phyloP scores from a whole-genome alignment of 306 rosid genomes.

The Cucumis melo region DNA sequence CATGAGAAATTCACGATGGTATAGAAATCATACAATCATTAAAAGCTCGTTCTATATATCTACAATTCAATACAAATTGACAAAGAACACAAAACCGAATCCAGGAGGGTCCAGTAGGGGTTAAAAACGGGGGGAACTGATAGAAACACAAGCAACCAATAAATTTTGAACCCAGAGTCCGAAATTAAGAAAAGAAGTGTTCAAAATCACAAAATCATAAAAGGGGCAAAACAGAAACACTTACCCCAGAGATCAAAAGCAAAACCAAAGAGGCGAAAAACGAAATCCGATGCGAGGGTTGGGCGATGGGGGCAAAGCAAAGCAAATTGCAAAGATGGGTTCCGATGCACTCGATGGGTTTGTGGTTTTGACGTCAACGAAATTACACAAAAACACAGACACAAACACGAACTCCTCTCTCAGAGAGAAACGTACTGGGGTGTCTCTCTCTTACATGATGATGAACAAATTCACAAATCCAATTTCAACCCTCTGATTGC shows the following conservation, averaged over 20 bases:
- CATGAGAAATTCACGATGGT: background rate
- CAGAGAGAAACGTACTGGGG: slow-evolving; percentile 3
- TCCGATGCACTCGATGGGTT: slow-evolving; percentile 2
- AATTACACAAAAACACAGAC: background rate
- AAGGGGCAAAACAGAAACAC: background rate
- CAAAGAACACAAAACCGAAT: background rate
- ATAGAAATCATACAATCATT: background rate
- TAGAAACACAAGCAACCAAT: background rate
- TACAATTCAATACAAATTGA: background rate
- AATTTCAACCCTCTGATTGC: background rate
- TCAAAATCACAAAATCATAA: background rate
- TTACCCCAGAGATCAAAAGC: background rate
- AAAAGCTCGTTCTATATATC: background rate
- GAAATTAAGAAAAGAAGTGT: background rate
- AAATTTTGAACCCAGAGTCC: background rate
- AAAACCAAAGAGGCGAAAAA: background rate
- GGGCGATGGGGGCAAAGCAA: background rate
- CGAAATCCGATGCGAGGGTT: background rate
- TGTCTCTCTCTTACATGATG: background rate
- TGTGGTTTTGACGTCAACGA: slow-evolving; percentile 6
- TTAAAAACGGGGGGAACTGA: too few relatives aligned
- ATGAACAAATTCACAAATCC: background rate
- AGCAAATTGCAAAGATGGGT: background rate
- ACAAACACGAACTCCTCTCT: background rate
- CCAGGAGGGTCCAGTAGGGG: too few relatives aligned